Evolutionary conservation across 148 eudicot species (phyloP).

Genomic region (Rheum nobile): DNA sequence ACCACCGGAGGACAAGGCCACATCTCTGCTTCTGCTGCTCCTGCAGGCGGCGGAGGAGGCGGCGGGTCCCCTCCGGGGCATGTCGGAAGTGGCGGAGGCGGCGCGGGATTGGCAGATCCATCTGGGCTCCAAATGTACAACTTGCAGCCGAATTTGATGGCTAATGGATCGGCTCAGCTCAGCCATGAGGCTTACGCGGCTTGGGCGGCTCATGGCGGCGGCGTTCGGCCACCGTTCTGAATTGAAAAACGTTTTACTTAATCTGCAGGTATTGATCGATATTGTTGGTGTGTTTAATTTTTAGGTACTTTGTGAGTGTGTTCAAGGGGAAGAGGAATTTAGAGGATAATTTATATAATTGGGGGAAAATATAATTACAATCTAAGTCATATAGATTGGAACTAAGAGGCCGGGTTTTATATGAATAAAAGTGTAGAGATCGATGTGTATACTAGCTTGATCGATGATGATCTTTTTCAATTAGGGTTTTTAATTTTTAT

Average conservation of each 20-base stretch:
- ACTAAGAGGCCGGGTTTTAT: not conserved
- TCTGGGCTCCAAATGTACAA: slow-evolving; percentile 23
- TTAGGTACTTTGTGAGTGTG: not conserved
- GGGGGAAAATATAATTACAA: not conserved
- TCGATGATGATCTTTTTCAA: not conserved
- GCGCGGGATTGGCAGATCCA: slow-evolving; percentile 14
- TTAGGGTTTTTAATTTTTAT: not conserved
- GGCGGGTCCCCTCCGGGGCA: slow-evolving; percentile 13
- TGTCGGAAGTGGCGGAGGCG: slow-evolving; percentile 14
- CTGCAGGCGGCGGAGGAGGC: not conserved
- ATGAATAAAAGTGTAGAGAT: not conserved
- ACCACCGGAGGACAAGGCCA: not conserved
- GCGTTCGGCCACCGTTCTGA: slow-evolving; percentile 22
- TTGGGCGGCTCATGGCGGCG: slow-evolving; percentile 19
- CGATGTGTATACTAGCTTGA: not conserved
- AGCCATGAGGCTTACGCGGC: slow-evolving; percentile 32
- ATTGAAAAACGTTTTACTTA: not conserved
- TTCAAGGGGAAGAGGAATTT: not conserved
- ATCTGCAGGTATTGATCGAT: not conserved
- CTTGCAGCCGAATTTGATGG: slow-evolving; percentile 27
- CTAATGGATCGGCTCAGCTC: slow-evolving; percentile 28
- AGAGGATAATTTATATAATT: not conserved
- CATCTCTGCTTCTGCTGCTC: not conserved
- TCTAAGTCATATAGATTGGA: not conserved
- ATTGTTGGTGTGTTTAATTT: not conserved